Evolutionary conservation across 2,329 filamentous ascomycete genomes (phyloP).

Genomic region (Sporothrix inflata): DNA sequence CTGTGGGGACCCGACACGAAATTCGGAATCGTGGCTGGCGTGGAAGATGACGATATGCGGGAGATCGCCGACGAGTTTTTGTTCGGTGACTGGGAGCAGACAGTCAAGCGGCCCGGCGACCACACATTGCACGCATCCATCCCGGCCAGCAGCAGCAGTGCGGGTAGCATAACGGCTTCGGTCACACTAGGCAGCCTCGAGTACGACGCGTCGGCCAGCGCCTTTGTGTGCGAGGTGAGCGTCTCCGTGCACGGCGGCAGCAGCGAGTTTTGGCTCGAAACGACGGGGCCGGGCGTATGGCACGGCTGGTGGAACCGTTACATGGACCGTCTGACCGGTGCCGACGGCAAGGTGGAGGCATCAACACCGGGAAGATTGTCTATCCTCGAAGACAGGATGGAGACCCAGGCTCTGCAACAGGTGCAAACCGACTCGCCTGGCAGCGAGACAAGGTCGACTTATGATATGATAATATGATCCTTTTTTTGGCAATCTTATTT

Average conservation of each 20-base stretch:
- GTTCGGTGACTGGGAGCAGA: slow-evolving; percentile 17
- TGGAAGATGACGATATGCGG: background rate
- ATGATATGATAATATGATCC: background rate
- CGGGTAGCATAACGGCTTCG: background rate
- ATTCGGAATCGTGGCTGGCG: background rate
- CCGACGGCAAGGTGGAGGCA: background rate
- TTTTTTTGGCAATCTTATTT: background rate
- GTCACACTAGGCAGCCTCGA: background rate
- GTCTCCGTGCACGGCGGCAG: background rate
- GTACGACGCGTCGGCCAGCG: background rate
- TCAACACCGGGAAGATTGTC: too few relatives aligned
- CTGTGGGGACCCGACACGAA: slow-evolving; percentile 24
- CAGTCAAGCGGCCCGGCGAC: slow-evolving; percentile 16
- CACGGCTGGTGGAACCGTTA: slow-evolving; percentile 24
- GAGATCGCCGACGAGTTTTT: slow-evolving; percentile 25
- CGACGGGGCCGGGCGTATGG: slow-evolving; percentile 11
- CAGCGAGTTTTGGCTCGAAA: slow-evolving; percentile 21
- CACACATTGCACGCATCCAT: background rate
- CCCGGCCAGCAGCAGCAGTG: background rate
- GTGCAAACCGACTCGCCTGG: too few relatives aligned
- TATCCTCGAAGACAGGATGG: too few relatives aligned
- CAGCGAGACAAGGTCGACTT: background rate
- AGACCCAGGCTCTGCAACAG: too few relatives aligned
- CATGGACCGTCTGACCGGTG: background rate
- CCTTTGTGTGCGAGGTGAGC: background rate